phyloP scores from a whole-genome alignment of 2,329 filamentous ascomycete species.

The Metarhizium rileyi region DNA sequence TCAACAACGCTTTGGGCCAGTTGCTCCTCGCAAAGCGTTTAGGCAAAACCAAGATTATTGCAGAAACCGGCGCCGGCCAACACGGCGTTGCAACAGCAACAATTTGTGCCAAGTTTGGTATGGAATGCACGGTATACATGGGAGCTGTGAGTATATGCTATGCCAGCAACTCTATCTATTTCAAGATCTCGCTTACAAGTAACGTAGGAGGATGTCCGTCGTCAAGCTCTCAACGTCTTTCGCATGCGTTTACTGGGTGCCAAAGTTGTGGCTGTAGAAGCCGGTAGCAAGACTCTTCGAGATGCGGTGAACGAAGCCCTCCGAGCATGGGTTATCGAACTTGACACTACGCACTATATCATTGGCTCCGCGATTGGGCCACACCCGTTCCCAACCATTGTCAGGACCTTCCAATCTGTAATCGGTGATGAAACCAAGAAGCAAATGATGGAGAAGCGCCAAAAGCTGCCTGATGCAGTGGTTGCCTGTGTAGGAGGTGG shows the following conservation, averaged over 20 bases:
- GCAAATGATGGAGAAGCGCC: slow-evolving; percentile 76
- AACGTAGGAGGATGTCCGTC: slow-evolving; percentile 73
- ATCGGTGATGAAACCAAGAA: slow-evolving; percentile 91
- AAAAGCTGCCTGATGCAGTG: slow-evolving; percentile 89
- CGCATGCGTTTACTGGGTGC: slow-evolving; percentile 94
- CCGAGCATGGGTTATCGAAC: slow-evolving; percentile 84
- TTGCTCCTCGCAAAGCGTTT: slow-evolving; percentile 75
- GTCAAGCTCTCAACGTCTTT: slow-evolving; percentile 96
- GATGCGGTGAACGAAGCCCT: slow-evolving; percentile 94
- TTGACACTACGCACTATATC: slow-evolving; percentile 94
- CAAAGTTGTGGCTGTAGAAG: slow-evolving; percentile 84
- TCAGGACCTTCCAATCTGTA: slow-evolving; percentile 93
- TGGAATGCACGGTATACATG: slow-evolving; percentile 98
- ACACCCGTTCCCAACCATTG: slow-evolving; percentile 95
- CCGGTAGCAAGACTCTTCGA: slow-evolving; percentile 72
- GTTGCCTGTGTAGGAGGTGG: slow-evolving; percentile 95
- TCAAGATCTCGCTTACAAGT: slow-evolving; percentile 12
- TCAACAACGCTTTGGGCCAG: slow-evolving; percentile 96
- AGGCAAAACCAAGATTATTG: slow-evolving; percentile 95
- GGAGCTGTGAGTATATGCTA: slow-evolving; percentile 49
- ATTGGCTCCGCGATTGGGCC: slow-evolving; percentile 96
- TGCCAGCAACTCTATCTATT: not conserved
- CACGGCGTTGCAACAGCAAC: slow-evolving; percentile 97
- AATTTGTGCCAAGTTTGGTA: slow-evolving; percentile 94
- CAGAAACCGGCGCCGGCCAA: slow-evolving; percentile 94